Base-by-base conservation (phyloP, 179 eudicot species). In the Patellifolia procumbens region DNA sequence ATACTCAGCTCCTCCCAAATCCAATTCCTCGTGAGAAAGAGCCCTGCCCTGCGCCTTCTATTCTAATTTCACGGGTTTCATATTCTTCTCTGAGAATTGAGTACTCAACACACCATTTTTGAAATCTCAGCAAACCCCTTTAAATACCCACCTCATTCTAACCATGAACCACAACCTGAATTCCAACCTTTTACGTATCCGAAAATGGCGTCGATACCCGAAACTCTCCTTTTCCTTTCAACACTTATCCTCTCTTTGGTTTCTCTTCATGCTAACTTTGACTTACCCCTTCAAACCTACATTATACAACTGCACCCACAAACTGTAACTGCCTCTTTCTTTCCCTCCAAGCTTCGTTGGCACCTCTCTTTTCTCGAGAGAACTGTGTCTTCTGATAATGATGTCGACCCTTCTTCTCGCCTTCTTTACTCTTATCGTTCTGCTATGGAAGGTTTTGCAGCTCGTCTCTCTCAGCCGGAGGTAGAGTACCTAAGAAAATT, bases 1-100 rank as follows among this genome's bases (percentile, higher is more conserved):
- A 11, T 24, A n/a, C 26, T 70, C 70, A 68, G 82, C 76, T 65
- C 80, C 82, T 78, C 86, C 83, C 84, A 84, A 78, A 63, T n/a
- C n/a, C n/a, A n/a, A 86, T 63, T 82, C 87, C 98, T 84, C 97
- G 98, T 94, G 98, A 89, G 82, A 76, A 76, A 88, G 84, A 92
- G 77, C 91, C 75, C 89, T 84, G 88, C 87, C 72, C 88, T n/a
- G n/a, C n/a, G n/a, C n/a, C n/a, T n/a, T 51, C 35, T 49, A 67
- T 85, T 80, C 45, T 81, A 59, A 56, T 84, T 91, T 90, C 97
- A 92, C 94, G 94, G 85, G 94, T 85, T 88, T 90, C 88, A 65
- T 81, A 85, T 76, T 81, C 81, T 68, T 74, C 42, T 74, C 78
- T 76, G 69, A n/a, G n/a, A n/a, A n/a, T n/a, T n/a, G n/a, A 24